Conservation (phyloP, 306 rosid species). For the Inga leiocalycina region DNA sequence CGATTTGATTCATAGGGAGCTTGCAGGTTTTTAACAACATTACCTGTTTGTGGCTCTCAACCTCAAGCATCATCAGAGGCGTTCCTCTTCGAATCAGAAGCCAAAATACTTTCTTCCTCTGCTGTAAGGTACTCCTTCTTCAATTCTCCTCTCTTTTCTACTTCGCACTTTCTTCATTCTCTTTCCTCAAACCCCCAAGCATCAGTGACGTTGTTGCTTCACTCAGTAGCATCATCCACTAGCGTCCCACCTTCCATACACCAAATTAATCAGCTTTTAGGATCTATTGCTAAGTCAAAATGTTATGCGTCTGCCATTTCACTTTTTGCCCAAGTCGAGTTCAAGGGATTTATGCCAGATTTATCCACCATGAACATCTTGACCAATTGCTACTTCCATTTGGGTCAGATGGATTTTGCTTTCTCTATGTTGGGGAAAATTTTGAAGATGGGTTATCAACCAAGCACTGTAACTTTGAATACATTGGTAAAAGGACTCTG, state of each 20-base stretch:
- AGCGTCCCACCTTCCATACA: neutral
- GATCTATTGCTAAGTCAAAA: neutral
- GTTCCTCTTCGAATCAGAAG: too few species aligned
- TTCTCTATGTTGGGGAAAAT: neutral
- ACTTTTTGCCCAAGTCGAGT: neutral
- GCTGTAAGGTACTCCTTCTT: neutral
- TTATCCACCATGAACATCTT: neutral
- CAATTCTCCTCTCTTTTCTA: neutral
- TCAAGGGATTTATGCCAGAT: neutral
- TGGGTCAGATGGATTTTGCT: neutral
- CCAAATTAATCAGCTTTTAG: neutral
- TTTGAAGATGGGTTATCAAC: neutral
- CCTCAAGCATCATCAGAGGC: too few species aligned
- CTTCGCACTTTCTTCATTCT: neutral
- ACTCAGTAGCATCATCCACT: neutral
- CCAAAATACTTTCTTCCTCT: neutral
- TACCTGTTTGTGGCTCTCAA: too few species aligned
- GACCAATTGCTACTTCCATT: neutral
- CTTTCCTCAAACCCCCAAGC: neutral
- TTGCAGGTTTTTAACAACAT: too few species aligned
- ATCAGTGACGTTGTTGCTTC: neutral
- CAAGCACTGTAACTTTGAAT: neutral
- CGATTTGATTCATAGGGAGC: too few species aligned
- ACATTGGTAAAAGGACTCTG: neutral
- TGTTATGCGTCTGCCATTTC: neutral